These are phyloP conservation scores for Saccharomyces hybrid DNA, from an alignment of 1,139 yeast species.

Conservation along the genomic window DNA sequence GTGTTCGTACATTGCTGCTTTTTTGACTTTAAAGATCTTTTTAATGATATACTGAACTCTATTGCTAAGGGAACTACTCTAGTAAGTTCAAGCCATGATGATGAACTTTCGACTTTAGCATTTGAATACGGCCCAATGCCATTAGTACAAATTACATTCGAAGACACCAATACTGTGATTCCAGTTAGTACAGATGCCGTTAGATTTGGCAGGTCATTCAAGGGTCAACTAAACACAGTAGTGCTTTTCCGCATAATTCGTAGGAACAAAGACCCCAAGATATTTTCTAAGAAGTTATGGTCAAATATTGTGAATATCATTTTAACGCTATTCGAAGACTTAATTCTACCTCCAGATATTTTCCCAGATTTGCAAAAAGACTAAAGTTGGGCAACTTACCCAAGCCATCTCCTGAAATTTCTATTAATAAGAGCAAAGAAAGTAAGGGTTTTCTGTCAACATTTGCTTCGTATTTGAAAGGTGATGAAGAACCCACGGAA, in stretches of 20 bases:
- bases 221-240: constrained; percentile 83
- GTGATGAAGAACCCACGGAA: constrained; percentile 91
- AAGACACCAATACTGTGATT: constrained; percentile 43
- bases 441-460: constrained; percentile 78
- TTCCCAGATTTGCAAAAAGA: constrained; percentile 56
- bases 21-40: constrained; percentile 49
- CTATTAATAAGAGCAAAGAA: constrained; percentile 53
- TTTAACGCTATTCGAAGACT: constrained; percentile 61
- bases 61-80: constrained; percentile 60
- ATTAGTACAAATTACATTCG: constrained; percentile 39
- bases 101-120: constrained; percentile 2
- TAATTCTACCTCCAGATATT: constrained; percentile 60
- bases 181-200: constrained; percentile 78
- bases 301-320: constrained; percentile 50
- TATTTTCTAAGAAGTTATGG: constrained; percentile 46
- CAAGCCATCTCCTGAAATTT: constrained; percentile 56
- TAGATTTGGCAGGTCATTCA: constrained; percentile 80
- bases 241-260: constrained; percentile 73
- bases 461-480: constrained; percentile 83
- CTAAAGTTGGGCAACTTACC: constrained; percentile 47
- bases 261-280: constrained; percentile 37
- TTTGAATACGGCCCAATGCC: constrained; percentile 28
- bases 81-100: constrained; percentile 20
- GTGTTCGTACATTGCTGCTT: constrained; percentile 66
- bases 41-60: constrained; percentile 57